Base-by-base conservation (phyloP, 495 filamentous ascomycete genomes). In the Podospora bellae-mahoneyi region DNA sequence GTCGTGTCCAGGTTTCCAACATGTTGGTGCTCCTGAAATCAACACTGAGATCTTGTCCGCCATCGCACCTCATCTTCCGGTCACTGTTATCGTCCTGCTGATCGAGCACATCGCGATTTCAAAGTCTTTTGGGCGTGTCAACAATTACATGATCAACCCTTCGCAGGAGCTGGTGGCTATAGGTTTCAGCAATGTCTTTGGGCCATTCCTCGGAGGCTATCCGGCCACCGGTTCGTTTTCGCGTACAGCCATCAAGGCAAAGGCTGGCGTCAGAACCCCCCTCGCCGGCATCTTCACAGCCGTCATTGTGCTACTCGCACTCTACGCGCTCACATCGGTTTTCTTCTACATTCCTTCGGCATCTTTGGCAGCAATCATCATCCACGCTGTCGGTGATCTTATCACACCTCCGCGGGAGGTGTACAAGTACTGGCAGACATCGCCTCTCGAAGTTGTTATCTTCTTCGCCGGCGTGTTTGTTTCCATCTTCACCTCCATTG, bases 71-170 rank as follows among this genome's bases (percentile, higher is more conserved):
- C 74, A 83, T 16, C 69, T 84, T 7, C 77, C 78, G 13, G 73
- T 73, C 5, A 76, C 78, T 34, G 77, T 85, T 30, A 77, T 86
- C 56, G 83, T 86, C 6, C 76, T 85, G 16, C 64, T 86, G 27
- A 83, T 86, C 63, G 84, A 86, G 71, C 84, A 85, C 69, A 85
- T 85, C 27, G 81, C 84, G 60, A 85, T 85, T 60, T 83, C 81
- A 18, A 86, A 86, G 68, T 83, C 81, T 5, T 86, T 85, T 61
- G 84, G 83, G 10, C 77, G 84, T 62, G 73, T 85, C 23, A 85
- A 85, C 71, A 84, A 84, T 73, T 86, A 86, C 69, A 81, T 82
- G 69, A 84, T 86, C 67, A 76, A 84, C 62, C 84, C 84, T 0
- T 84, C 83, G 1, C 84, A 86, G 64, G 84, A 86, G 64, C 75